phyloP scores from a whole-genome alignment of 2,329 filamentous ascomycete genomes.

The Dothidotthia symphoricarpi region DNA sequence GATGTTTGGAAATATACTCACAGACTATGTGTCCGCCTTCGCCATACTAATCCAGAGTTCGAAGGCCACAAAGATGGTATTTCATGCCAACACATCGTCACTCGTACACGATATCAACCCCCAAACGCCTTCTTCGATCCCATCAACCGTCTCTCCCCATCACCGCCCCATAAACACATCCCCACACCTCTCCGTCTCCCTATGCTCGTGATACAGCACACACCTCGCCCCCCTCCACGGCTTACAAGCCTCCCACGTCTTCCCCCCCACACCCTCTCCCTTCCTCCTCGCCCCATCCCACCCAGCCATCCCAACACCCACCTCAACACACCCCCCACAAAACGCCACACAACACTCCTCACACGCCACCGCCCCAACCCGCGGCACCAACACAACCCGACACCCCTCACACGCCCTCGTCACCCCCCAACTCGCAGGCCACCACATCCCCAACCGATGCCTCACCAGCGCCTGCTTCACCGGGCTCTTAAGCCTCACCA shows the following conservation, averaged over 20 bases:
- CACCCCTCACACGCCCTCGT: conserved; percentile 40
- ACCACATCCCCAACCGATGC: conserved; percentile 44
- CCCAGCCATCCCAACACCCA: conserved; percentile 30
- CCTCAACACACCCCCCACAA: conserved; percentile 42
- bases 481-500: conserved; percentile 48
- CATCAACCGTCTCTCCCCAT: no score
- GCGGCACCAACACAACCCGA: conserved; percentile 41
- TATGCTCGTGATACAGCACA: conserved; percentile 39
- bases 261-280: conserved; percentile 24
- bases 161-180: conserved; percentile 33
- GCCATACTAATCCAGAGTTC: no score
- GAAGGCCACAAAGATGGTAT: no score
- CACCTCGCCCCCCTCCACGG: conserved; percentile 40
- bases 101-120: no score
- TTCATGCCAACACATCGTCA: no score
- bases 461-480: conserved; percentile 44
- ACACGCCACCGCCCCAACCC: conserved; percentile 41
- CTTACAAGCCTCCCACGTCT: conserved; percentile 39
- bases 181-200: conserved; percentile 36
- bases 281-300: conserved; percentile 28
- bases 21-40: no score
- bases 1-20: no score
- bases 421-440: conserved; percentile 38
- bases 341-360: conserved; percentile 44
- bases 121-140: no score